These are phyloP conservation scores for Lipomyces sp. DNA, from an alignment of 805 yeast species.

Conservation along the genomic window DNA sequence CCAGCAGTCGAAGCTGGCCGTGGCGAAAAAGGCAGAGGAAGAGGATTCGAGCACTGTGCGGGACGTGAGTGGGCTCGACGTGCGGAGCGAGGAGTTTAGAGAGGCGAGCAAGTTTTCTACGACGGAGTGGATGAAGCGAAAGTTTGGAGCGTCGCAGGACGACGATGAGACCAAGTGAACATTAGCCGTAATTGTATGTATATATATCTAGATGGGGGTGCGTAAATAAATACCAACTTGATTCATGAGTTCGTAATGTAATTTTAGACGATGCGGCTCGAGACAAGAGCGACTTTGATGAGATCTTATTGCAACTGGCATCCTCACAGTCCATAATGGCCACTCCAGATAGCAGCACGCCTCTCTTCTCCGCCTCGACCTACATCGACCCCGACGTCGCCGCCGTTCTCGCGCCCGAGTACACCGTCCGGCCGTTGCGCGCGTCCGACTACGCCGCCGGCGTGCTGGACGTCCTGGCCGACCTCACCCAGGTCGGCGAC, in stretches of 20 bases:
- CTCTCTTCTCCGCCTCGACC: neutral
- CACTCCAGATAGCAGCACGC: too few species aligned
- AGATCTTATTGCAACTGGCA: too few species aligned
- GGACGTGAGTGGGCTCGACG: too few species aligned
- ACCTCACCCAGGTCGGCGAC: conserved; percentile 80
- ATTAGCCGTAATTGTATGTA: neutral
- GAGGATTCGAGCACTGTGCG: too few species aligned
- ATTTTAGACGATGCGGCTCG: too few species aligned
- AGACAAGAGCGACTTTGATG: too few species aligned
- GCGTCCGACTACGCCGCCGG: conserved; percentile 59
- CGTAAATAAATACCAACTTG: too few species aligned
- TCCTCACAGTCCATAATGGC: too few species aligned
- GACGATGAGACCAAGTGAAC: neutral
- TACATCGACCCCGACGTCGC: conserved; percentile 32
- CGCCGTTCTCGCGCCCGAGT: conserved; percentile 48
- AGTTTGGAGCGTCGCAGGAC: neutral
- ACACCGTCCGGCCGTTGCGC: conserved; percentile 57
- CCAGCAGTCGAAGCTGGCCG: neutral
- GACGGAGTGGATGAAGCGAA: conserved; percentile 1
- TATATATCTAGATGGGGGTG: too few species aligned
- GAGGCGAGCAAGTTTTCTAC: neutral
- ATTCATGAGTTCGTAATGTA: too few species aligned
- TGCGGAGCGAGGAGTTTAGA: neutral
- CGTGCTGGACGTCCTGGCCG: conserved; percentile 58
- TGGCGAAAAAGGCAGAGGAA: neutral